Base-by-base conservation (phyloP, 805 yeast genomes). In the Suhomyces faveliae region DNA sequence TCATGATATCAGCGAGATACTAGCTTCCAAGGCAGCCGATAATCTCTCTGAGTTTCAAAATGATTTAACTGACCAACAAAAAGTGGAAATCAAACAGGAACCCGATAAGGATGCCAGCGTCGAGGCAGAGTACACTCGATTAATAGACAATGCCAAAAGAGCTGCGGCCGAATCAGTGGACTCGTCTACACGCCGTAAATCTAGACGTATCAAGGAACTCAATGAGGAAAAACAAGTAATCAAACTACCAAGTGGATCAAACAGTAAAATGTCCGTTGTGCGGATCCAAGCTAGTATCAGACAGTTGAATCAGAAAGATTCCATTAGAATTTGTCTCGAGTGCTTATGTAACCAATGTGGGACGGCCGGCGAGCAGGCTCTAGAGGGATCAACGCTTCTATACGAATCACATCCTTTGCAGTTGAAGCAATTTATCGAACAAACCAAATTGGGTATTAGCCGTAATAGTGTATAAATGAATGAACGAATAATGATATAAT, bases 311-410 rank as follows among this genome's bases (percentile, higher is more conserved):
- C 54, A 54, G 19, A 56, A 58, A 42, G 59, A 59, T 15, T 47
- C 25, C 5, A 55, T 69, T 38, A 51, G 54, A 40, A 51, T 68
- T 43, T 70, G 75, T 43, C 52, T 70, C 19, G 63, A 62, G 33
- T 70, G 75, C 46, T 56, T 60, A 23, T 52, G 53, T 20, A 50
- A 56, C 42, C 50, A 56, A 42, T 42, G 33, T 29, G 58, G 62
- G 27, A 61, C 11, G 5, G 15, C 25, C 15, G 55, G 55, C 6
- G 57, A 48, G 23, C 35, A 40, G 21, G 56, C 57, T 5, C 64
- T 69, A 1, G 53, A 50, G 9, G 64, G 61, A 6, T 61, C 67
- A 1, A 41, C 40, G 10, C 50, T 65, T 25, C 51, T 61, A 33
- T 55, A 60, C 37, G 62, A 58, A 40, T 40, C 42, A 17, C 52